phyloP scores from a whole-genome alignment of 164 flowering plant species.

The Piper longum region DNA sequence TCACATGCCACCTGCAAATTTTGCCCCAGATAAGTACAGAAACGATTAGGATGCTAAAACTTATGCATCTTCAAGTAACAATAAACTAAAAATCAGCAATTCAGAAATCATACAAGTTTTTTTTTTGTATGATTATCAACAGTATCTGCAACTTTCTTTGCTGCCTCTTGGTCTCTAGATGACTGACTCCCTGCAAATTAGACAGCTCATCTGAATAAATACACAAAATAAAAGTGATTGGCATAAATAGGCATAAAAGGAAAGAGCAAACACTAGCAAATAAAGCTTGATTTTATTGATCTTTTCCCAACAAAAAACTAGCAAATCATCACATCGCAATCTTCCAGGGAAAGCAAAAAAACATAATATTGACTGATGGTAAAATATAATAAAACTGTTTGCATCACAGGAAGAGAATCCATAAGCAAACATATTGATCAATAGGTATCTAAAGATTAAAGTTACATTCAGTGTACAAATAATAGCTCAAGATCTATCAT shows the following conservation, averaged over 20 bases:
- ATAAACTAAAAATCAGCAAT: not conserved
- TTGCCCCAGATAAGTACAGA: slow-evolving; percentile 7
- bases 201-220: not conserved
- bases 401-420: too few relatives aligned
- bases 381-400: too few relatives aligned
- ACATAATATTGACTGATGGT: too few relatives aligned
- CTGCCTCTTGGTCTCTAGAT: slow-evolving; percentile 1
- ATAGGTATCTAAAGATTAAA: too few relatives aligned
- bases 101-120: slow-evolving; percentile 32
- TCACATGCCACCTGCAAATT: slow-evolving; percentile 46
- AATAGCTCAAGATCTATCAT: too few relatives aligned
- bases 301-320: too few relatives aligned
- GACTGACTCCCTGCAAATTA: slow-evolving; percentile 1
- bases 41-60: not conserved
- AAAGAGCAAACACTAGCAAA: not conserved
- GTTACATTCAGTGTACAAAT: too few relatives aligned
- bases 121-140: slow-evolving; percentile 36
- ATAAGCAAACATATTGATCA: too few relatives aligned
- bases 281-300: too few relatives aligned
- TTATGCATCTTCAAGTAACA: not conserved
- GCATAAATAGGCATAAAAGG: not conserved
- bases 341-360: too few relatives aligned
- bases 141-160: slow-evolving; percentile 25
- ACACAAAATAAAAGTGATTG: not conserved
- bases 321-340: too few relatives aligned